Evolutionary conservation across 2,329 filamentous ascomycete species (phyloP), one percentile per base, ranked within the genome.

Genomic region (Aspergillus neotritici): DNA sequence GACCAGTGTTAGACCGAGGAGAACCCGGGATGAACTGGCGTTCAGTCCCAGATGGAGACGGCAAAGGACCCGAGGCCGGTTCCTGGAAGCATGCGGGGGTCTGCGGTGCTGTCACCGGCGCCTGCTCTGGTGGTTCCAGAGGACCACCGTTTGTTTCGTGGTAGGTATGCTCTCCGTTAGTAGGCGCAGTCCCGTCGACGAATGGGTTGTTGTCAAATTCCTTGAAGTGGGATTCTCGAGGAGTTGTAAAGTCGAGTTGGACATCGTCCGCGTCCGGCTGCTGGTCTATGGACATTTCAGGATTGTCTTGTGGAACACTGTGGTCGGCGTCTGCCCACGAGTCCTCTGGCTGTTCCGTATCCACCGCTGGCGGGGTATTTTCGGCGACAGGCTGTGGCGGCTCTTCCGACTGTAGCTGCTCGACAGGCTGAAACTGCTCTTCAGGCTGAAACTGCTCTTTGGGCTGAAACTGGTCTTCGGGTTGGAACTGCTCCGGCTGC

Each of bases 1-100:
- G 46, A 11, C 41, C 50, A 7, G 45, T 36, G 44, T 54, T 51
- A 16, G 50, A 37, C 41, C 46, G 52, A 40, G 54, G 47, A 39
- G 56, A 40, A 45, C 49, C 57, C 47, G 56, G 49, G 45, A 58
- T 51, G 46, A 54, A 60, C 40, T 55, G 56, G 39, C 55, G 51
- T 34, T 65, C 61, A 4, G 57, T 58, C 30, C 54, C 44, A 17
- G 57, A 62, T 25, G 61, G 63, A 10, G 63, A 63, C 44, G 60
- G 58, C 15, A 60, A 41, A 13, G 58, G 58, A 17, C 60, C 49
- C 34, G 52, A 49, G 16, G 52, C 50, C 31, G 59, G 50, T 10
- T 25, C 21, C 21, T 46, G 25, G 32, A 25, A 55, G 36, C 53
- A 55, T 29, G 53, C 38, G 17, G 48, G 48, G 34, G 52, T 51